These are phyloP conservation scores for Clavispora phyllophila DNA, from an alignment of 805 yeast species.

Conservation along the genomic window DNA sequence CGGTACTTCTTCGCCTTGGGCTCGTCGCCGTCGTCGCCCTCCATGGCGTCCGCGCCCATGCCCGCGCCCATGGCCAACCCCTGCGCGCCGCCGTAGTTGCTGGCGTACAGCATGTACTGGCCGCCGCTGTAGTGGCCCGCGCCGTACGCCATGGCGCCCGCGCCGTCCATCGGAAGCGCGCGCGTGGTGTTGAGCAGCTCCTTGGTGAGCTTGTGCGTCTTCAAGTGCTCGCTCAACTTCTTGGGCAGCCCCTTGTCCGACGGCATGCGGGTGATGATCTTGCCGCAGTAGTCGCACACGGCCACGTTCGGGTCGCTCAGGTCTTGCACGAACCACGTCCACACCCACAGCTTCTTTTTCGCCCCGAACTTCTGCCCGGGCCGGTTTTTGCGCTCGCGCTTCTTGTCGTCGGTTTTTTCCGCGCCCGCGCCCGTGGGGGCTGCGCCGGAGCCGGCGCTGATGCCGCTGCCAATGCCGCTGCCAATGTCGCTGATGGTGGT, in stretches of 20 bases:
- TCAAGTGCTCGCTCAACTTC: conserved; percentile 52
- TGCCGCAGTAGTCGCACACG: conserved; percentile 51
- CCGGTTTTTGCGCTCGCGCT: conserved; percentile 35
- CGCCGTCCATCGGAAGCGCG: conserved; percentile 33
- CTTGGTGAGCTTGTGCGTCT: conserved; percentile 46
- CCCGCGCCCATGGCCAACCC: not conserved
- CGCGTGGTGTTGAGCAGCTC: conserved; percentile 39
- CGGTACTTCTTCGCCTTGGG: not conserved
- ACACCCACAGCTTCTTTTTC: conserved; percentile 58
- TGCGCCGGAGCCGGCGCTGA: not conserved
- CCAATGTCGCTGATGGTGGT: not conserved
- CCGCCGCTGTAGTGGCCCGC: conserved; percentile 30
- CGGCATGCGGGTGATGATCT: conserved; percentile 41
- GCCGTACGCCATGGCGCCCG: conserved; percentile 16
- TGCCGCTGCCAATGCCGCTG: not conserved
- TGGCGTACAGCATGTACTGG: conserved; percentile 14
- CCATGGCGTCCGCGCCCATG: not conserved
- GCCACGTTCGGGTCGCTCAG: conserved; percentile 43
- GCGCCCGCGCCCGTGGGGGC: not conserved
- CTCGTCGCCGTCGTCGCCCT: not conserved
- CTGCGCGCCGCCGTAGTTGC: not conserved
- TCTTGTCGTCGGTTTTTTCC: conserved; percentile 5
- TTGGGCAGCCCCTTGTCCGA: conserved; percentile 58
- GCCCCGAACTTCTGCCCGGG: conserved; percentile 59
- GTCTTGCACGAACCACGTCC: conserved; percentile 59